These are phyloP conservation scores for Penicillium hesseltinei DNA, from an alignment of 2,329 filamentous ascomycete genomes.

Conservation along the genomic window DNA sequence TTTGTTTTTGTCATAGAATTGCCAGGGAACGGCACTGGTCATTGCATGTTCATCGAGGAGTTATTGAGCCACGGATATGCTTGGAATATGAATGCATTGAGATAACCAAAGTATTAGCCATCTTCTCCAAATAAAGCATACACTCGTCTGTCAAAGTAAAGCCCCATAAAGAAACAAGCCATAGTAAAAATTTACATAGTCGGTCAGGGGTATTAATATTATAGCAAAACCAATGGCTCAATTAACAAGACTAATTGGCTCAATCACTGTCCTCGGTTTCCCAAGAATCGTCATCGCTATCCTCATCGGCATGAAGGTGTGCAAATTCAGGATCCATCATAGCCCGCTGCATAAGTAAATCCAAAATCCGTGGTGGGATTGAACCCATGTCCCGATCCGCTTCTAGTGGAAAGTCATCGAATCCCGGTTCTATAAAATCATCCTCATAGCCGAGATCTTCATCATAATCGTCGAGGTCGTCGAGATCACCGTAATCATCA, in stretches of 20 bases:
- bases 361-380: background rate
- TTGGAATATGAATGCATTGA: background rate
- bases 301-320: background rate
- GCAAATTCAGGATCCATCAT: constrained; percentile 11
- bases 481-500: background rate
- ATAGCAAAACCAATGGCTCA: background rate
- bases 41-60: constrained; percentile 4
- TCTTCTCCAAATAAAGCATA: background rate
- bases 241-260: background rate
- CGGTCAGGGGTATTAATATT: background rate
- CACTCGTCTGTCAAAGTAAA: background rate
- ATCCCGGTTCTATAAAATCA: background rate
- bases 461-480: background rate
- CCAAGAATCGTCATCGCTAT: background rate
- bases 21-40: background rate
- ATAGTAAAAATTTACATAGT: background rate
- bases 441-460: background rate
- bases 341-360: constrained; percentile 6
- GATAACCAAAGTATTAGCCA: background rate
- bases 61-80: background rate
- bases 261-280: background rate
- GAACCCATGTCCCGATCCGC: background rate
- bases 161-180: background rate
- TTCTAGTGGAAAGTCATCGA: background rate
- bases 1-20: constrained; percentile 7